Evolutionary conservation across 345 rosid genomes (phyloP).

Genomic region (Populus alba): DNA sequence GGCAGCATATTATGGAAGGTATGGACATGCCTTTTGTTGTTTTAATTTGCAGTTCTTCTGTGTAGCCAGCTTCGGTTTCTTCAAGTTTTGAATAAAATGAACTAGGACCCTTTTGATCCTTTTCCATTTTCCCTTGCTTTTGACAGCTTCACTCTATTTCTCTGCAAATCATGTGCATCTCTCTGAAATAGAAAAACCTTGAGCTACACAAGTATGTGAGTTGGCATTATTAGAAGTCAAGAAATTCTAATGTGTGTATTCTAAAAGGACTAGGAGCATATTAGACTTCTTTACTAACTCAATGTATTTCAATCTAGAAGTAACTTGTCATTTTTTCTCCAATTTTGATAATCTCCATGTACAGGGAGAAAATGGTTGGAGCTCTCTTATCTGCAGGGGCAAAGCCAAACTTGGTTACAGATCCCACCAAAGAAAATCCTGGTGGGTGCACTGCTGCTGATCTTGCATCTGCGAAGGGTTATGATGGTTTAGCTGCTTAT

Average conservation of each 20-base stretch:
- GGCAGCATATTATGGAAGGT: slow-evolving; percentile 94
- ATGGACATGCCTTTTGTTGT: slow-evolving; percentile 7
- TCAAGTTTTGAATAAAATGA: neutral
- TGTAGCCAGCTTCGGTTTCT: neutral
- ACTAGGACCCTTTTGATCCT: neutral
- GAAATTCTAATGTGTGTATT: neutral
- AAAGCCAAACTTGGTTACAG: slow-evolving; percentile 79
- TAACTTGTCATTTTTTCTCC: slow-evolving; percentile 7
- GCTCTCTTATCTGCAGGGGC: slow-evolving; percentile 90
- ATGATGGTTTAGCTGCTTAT: slow-evolving; percentile 82
- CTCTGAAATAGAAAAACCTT: neutral
- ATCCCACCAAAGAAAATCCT: slow-evolving; percentile 64
- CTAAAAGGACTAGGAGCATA: neutral
- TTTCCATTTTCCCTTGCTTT: neutral
- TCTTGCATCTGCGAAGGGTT: slow-evolving; percentile 70
- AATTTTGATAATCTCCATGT: slow-evolving; percentile 19
- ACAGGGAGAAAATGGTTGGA: slow-evolving; percentile 92
- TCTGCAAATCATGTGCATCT: neutral
- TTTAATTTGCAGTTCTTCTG: neutral
- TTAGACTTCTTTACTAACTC: neutral
- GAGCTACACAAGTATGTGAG: neutral
- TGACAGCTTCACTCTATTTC: neutral
- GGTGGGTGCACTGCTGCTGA: slow-evolving; percentile 83
- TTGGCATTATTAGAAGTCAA: neutral
- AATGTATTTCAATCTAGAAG: neutral